These are phyloP conservation scores for Corymbia calophylla DNA, from an alignment of 441 rosid genomes.

Conservation along the genomic window DNA sequence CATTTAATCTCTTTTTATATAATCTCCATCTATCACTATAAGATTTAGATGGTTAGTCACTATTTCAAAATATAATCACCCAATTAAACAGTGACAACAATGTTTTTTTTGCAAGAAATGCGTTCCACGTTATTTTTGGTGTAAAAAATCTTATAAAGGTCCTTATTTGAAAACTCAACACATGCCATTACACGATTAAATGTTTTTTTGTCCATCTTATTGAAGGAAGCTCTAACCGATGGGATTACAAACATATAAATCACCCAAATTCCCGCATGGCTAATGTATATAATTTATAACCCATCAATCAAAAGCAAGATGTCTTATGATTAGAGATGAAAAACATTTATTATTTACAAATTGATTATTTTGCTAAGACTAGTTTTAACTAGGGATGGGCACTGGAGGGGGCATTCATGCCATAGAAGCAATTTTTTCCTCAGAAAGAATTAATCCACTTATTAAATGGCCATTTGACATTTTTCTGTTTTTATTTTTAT, in stretches of 20 bases:
- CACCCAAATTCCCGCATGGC: background rate
- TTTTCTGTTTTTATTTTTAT: too few relatives aligned
- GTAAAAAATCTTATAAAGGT: background rate
- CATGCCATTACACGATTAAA: too few relatives aligned
- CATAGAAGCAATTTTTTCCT: too few relatives aligned
- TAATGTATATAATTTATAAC: accelerated
- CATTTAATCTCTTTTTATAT: background rate
- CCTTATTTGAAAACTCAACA: too few relatives aligned
- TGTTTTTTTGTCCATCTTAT: too few relatives aligned
- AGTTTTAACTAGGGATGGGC: background rate
- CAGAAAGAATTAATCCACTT: too few relatives aligned
- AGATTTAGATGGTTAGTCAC: background rate
- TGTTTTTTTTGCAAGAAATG: background rate
- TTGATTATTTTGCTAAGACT: background rate
- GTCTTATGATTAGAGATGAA: background rate
- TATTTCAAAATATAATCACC: too few relatives aligned
- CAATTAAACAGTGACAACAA: too few relatives aligned
- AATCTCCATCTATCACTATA: background rate
- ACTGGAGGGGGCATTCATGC: background rate
- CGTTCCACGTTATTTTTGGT: too few relatives aligned
- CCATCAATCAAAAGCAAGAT: background rate
- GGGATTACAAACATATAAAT: background rate
- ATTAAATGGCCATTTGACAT: background rate
- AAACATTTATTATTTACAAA: background rate
- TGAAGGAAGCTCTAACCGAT: background rate